Evolutionary conservation across 2,329 filamentous ascomycete species (phyloP).

Genomic region (Penicillium rolfsii): DNA sequence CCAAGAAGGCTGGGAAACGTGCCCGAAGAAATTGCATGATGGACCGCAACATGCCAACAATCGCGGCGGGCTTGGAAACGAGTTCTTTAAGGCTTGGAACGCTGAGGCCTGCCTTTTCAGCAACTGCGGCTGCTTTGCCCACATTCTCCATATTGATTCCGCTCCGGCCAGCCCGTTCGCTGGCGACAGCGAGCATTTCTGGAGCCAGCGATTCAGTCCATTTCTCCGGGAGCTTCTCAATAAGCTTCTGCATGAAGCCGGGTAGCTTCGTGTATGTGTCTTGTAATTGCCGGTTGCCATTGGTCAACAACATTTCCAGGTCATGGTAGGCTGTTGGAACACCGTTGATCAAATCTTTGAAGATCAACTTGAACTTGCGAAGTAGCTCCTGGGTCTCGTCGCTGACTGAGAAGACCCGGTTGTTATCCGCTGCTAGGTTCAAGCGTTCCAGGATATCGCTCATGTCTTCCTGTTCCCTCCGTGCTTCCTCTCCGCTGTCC

Average conservation of each 20-base stretch:
- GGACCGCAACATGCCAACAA: constrained; percentile 82
- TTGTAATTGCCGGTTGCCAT: constrained; percentile 66
- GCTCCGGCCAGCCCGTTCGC: constrained; percentile 65
- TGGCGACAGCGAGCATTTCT: constrained; percentile 77
- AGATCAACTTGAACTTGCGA: constrained; percentile 80
- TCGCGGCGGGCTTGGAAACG: constrained; percentile 81
- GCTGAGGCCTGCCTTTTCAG: constrained; percentile 67
- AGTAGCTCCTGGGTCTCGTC: constrained; percentile 81
- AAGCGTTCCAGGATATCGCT: constrained; percentile 78
- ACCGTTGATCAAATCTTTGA: constrained; percentile 90
- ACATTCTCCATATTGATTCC: constrained; percentile 62
- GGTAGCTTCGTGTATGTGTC: constrained; percentile 71
- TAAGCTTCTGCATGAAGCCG: constrained; percentile 78
- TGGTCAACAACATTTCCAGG: constrained; percentile 69
- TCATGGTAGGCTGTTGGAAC: constrained; percentile 93
- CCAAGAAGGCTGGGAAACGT: constrained; percentile 86
- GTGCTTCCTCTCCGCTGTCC: constrained; percentile 42
- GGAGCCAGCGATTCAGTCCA: constrained; percentile 75
- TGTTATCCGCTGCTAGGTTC: constrained; percentile 81
- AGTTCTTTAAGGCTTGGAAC: constrained; percentile 76
- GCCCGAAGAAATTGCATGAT: constrained; percentile 87
- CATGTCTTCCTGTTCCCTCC: constrained; percentile 72
- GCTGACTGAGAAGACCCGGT: constrained; percentile 82
- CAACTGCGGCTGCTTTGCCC: constrained; percentile 57
- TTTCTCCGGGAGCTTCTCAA: constrained; percentile 81